Base-by-base conservation (phyloP, 768 basidiomycete species). In the Leccinum disarticulatum region DNA sequence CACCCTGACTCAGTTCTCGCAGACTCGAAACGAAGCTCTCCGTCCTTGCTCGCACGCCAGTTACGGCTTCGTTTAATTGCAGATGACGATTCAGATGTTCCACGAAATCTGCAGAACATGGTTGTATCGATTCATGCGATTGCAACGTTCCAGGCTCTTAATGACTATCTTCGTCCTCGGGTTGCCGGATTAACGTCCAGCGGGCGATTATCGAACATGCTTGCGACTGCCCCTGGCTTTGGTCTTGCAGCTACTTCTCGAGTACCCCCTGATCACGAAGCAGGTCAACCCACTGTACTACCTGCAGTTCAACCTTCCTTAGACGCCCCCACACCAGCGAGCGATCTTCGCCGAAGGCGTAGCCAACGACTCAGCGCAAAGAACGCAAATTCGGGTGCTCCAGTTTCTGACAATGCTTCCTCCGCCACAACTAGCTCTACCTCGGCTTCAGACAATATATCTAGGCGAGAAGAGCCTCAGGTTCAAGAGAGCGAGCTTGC, bases 41-140 rank as follows among this genome's bases (percentile, higher is more conserved):
- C 95, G 0, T 91, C 93, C 1, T 78, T 96, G 61, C 83, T 98
- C n/a, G 94, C 93, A 7, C 87, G 95, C 27, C 95, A 96, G 66
- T 77, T 99, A 49, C 89, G 95, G 10, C 84, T 98, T 13, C 88
- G 93, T 22, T 77, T 99, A 15, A 82, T 92, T n/a, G 93, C 95
- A 1, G 88, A 88, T 10, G 93, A 97, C 55, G 92, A 91, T 35
- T 85, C 90, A 0, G 94, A 95, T 64, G 83, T 96, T 22, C 96
- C 97, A 17, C 86, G 88, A 56, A 88, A 83, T 69, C 77, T 92
- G 35, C 90, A 90, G 68, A 95, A 93, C 65, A 91, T 98, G 68
- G 92, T 94, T 41, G 92, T 98, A 22, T 98, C 95, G 7, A 98
- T 98, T 61, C 96, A 98, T 70, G 96, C 95, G 6, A 97, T 98